A percentile compares a stretch with the other conserved stretches of the same genome.
phyloP scores from a whole-genome alignment of 495 filamentous ascomycete genomes.

The Lasiosphaeriaceae sp. region DNA sequence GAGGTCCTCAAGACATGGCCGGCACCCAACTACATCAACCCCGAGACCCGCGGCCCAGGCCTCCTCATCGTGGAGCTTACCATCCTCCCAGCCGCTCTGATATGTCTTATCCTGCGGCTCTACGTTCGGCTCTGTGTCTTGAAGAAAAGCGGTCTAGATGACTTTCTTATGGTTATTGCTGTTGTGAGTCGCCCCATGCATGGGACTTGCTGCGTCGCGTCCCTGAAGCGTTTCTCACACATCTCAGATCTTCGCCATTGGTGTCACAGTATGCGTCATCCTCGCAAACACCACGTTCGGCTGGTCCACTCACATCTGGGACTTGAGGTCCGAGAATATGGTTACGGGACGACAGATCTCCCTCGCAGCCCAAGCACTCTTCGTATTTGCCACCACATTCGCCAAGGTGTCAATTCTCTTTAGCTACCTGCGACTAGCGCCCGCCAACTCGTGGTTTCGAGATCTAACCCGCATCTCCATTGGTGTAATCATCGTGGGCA shows the following conservation, averaged over 20 bases:
- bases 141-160: conserved; percentile 20
- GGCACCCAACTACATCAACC: conserved; percentile 51
- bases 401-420: conserved; percentile 49
- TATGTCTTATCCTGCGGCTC: conserved; percentile 20
- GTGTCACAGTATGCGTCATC: conserved; percentile 21
- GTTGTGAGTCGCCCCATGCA: conserved; percentile 10
- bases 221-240: not conserved
- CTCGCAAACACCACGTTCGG: conserved; percentile 21
- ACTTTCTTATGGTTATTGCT: conserved; percentile 28
- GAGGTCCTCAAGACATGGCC: conserved; percentile 50
- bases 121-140: conserved; percentile 19
- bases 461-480: conserved; percentile 25
- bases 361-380: conserved; percentile 25
- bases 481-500: conserved; percentile 19
- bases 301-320: conserved; percentile 28
- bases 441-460: conserved; percentile 32
- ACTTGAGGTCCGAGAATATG: conserved; percentile 13
- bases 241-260: conserved; percentile 18
- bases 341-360: conserved; percentile 21
- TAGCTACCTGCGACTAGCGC: conserved; percentile 51
- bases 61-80: conserved; percentile 24
- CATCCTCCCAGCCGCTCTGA: conserved; percentile 15
- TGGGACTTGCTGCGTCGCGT: no score
- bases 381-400: conserved; percentile 23
- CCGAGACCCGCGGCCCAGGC: conserved; percentile 43